phyloP scores from a whole-genome alignment of 169 alveolate genomes.

The Theileria equi region DNA sequence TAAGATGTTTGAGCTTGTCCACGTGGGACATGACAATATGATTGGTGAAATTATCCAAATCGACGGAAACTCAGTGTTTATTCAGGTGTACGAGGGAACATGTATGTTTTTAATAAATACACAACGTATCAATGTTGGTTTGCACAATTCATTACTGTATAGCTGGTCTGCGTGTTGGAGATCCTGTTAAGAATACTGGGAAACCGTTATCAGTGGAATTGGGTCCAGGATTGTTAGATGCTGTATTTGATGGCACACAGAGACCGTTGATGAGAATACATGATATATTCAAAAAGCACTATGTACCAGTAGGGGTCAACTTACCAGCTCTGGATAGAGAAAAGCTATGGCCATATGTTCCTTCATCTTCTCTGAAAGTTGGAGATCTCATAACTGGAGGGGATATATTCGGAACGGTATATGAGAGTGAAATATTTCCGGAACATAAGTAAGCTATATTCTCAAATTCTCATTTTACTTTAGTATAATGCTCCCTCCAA shows the following conservation, averaged over 20 bases:
- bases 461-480: background rate
- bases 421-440: slow-evolving; percentile 91
- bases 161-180: slow-evolving; percentile 98
- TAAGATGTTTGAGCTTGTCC: slow-evolving; percentile 96
- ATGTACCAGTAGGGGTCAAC: slow-evolving; percentile 96
- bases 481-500: slow-evolving; percentile 94
- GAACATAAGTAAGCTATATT: slow-evolving; percentile 79
- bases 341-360: slow-evolving; percentile 91
- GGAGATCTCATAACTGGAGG: slow-evolving; percentile 97
- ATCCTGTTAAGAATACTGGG: slow-evolving; percentile 97
- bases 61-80: slow-evolving; percentile 96
- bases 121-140: background rate
- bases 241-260: slow-evolving; percentile 98
- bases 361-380: slow-evolving; percentile 79
- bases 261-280: slow-evolving; percentile 94
- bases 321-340: slow-evolving; percentile 88
- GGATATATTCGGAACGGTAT: slow-evolving; percentile 93
- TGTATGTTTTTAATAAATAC: slow-evolving; percentile 57
- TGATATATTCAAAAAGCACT: slow-evolving; percentile 82
- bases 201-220: slow-evolving; percentile 95
- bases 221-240: slow-evolving; percentile 96
- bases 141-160: slow-evolving; percentile 5
- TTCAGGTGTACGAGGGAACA: slow-evolving; percentile 97
- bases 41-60: slow-evolving; percentile 98
- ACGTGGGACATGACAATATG: slow-evolving; percentile 93